Evolutionary conservation across 2,329 filamentous ascomycete species (phyloP).

Genomic region (Tolypocladium nubicola): DNA sequence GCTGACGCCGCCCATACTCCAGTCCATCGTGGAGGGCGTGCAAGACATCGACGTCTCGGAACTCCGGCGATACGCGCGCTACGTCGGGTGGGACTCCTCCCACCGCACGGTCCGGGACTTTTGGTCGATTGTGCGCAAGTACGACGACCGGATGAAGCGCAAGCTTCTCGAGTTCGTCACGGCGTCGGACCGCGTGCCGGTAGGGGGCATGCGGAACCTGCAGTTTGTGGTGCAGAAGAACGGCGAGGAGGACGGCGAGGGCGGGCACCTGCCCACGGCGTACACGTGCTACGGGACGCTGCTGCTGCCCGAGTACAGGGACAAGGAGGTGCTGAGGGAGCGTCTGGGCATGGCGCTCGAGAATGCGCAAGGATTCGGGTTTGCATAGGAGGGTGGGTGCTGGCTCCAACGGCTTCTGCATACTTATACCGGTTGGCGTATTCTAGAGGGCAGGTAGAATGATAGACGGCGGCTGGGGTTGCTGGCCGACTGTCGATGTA

Average conservation of each 20-base stretch:
- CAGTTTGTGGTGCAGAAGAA: slow-evolving; percentile 78
- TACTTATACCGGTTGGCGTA: neutral
- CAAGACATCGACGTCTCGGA: slow-evolving; percentile 70
- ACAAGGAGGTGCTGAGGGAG: slow-evolving; percentile 56
- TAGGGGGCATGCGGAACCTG: slow-evolving; percentile 72
- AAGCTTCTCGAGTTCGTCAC: slow-evolving; percentile 89
- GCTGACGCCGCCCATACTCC: slow-evolving; percentile 61
- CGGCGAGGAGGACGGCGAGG: slow-evolving; percentile 46
- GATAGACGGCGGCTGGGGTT: neutral
- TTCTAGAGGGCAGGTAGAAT: neutral
- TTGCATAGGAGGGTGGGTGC: slow-evolving; percentile 38
- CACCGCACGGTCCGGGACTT: slow-evolving; percentile 68
- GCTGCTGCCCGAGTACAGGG: slow-evolving; percentile 71
- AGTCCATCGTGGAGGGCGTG: slow-evolving; percentile 71
- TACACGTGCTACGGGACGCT: slow-evolving; percentile 91
- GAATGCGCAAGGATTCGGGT: slow-evolving; percentile 83
- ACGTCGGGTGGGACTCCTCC: slow-evolving; percentile 67
- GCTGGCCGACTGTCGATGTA: neutral
- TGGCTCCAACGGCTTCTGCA: neutral
- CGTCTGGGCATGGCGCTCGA: slow-evolving; percentile 78
- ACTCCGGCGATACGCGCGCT: slow-evolving; percentile 60
- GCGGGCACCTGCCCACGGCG: slow-evolving; percentile 64
- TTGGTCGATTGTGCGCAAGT: slow-evolving; percentile 68
- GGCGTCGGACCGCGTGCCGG: slow-evolving; percentile 79
- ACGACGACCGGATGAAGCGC: slow-evolving; percentile 57